phyloP scores from a whole-genome alignment of 1,284 basidiomycete species.

The Rhodotorula sp. region DNA sequence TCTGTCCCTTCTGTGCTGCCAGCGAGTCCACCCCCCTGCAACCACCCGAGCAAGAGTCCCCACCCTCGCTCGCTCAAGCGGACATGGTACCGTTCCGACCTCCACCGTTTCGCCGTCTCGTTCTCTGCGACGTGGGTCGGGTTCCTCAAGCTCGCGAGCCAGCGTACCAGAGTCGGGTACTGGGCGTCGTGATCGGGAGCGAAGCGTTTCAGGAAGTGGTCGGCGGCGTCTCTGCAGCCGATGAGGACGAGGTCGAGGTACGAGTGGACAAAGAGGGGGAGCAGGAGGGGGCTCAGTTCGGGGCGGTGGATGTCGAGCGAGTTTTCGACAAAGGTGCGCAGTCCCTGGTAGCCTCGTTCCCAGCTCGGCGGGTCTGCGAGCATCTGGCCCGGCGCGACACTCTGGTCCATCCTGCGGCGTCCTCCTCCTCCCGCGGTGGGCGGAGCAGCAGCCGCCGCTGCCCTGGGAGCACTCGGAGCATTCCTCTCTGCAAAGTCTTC shows the following conservation, averaged over 20 bases:
- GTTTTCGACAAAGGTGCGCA: constrained; percentile 55
- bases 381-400: constrained; percentile 37
- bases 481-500: constrained; percentile 45
- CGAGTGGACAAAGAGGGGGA: constrained; percentile 96
- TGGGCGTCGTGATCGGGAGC: constrained; percentile 46
- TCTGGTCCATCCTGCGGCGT: constrained; percentile 25
- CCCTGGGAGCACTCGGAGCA: constrained; percentile 28
- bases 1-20: constrained; percentile 68
- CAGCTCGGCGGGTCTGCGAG: constrained; percentile 38
- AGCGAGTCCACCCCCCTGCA: constrained; percentile 84
- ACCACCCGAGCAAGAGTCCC: constrained; percentile 88
- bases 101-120: constrained; percentile 78
- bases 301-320: constrained; percentile 56
- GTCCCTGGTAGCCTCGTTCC: constrained; percentile 56
- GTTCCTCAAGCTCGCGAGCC: constrained; percentile 76
- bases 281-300: constrained; percentile 87
- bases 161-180: constrained; percentile 72
- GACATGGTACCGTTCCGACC: constrained; percentile 86
- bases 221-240: constrained; percentile 75
- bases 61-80: constrained; percentile 91
- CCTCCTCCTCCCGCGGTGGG: background rate
- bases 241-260: constrained; percentile 91
- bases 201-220: constrained; percentile 40
- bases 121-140: constrained; percentile 68
- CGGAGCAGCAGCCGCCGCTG: background rate